A percentile compares a stretch with the other conserved stretches of the same genome.
These are phyloP conservation scores for Neurospora sp. DNA, from an alignment of 495 filamentous ascomycete species.

Conservation along the genomic window DNA sequence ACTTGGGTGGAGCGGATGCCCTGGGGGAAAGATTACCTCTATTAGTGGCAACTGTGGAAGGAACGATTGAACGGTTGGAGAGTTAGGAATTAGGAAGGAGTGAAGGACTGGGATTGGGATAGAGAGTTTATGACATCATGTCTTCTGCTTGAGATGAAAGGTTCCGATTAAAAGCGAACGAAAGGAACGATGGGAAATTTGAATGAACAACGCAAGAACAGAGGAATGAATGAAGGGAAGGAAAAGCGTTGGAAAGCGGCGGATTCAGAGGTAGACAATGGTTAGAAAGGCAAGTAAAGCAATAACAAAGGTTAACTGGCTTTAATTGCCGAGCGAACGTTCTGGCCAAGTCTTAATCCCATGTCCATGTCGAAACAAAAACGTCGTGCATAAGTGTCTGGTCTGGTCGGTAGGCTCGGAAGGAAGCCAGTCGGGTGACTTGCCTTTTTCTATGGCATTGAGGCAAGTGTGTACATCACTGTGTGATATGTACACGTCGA, in stretches of 20 bases:
- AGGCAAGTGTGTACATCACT: not conserved
- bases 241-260: not conserved
- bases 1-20: not conserved
- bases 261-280: not conserved
- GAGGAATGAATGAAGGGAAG: not conserved
- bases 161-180: not conserved
- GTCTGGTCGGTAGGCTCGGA: not conserved
- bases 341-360: not conserved
- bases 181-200: not conserved
- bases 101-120: not conserved
- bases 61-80: not conserved
- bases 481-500: not conserved
- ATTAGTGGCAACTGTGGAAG: too few relatives aligned
- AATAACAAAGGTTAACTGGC: not conserved
- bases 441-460: not conserved
- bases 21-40: too few relatives aligned
- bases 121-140: not conserved
- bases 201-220: not conserved
- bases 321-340: not conserved
- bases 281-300: not conserved
- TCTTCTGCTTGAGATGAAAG: not conserved
- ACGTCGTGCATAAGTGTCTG: not conserved
- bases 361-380: not conserved
- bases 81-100: not conserved
- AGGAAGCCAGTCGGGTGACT: not conserved